Evolutionary conservation across 2,329 filamentous ascomycete species (phyloP).

Genomic region (Neofusicoccum sp.): DNA sequence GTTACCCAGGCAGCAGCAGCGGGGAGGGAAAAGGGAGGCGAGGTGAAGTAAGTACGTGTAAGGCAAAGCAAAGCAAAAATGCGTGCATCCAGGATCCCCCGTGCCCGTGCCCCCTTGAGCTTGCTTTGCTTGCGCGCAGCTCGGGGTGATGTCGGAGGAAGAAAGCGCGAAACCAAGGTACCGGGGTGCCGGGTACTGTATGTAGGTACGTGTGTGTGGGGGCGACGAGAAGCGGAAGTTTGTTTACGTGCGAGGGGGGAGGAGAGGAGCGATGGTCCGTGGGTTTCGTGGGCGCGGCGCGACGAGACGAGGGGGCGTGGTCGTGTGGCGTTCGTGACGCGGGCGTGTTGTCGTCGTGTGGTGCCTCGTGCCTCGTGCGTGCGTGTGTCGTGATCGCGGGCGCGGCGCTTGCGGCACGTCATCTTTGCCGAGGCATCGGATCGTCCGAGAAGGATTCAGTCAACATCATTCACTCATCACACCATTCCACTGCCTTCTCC

Average conservation of each 20-base stretch:
- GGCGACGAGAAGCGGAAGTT: neutral
- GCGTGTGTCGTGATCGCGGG: neutral
- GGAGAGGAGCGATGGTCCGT: neutral
- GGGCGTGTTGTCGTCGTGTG: too few relatives aligned
- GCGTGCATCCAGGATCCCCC: too few relatives aligned
- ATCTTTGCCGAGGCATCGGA: neutral
- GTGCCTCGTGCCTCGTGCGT: neutral
- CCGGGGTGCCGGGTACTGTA: too few relatives aligned
- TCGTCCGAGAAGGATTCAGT: too few relatives aligned
- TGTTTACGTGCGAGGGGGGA: neutral
- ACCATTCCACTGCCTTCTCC: neutral
- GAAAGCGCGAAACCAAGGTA: too few relatives aligned
- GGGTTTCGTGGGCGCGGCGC: neutral
- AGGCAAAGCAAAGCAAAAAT: too few relatives aligned
- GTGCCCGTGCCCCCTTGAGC: too few relatives aligned
- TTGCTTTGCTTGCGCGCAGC: too few relatives aligned
- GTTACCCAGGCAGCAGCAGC: too few relatives aligned
- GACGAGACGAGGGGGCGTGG: neutral
- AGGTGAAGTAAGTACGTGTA: too few relatives aligned
- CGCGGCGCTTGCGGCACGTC: neutral
- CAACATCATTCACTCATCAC: neutral
- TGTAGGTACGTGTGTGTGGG: neutral
- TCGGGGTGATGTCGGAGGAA: too few relatives aligned
- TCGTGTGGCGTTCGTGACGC: constrained; percentile 13
- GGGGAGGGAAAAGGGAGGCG: too few relatives aligned